Percentiles rank a stretch among this genome's conserved stretches.
Conservation (phyloP, 805 yeast species). For the Candida corydali region DNA sequence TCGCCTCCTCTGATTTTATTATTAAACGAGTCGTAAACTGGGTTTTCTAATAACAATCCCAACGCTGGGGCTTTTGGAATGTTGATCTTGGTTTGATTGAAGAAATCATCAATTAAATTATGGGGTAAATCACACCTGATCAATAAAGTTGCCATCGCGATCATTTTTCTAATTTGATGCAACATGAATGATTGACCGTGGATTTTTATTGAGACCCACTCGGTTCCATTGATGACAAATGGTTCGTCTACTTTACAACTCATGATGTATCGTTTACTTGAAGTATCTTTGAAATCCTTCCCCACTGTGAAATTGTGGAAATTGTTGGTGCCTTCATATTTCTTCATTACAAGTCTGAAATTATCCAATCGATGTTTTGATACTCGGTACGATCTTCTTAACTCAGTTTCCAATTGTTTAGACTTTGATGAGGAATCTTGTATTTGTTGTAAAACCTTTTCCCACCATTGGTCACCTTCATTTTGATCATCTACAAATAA, state of each 20-base stretch:
- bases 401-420: conserved; percentile 59
- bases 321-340: conserved; percentile 84
- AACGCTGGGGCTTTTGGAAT: conserved; percentile 98
- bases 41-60: conserved; percentile 85
- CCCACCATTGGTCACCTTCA: conserved; percentile 80
- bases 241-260: conserved; percentile 78
- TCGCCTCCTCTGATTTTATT: conserved; percentile 68
- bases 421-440: conserved; percentile 34
- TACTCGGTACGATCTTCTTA: conserved; percentile 68
- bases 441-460: conserved; percentile 22
- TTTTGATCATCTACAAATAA: conserved; percentile 49
- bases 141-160: conserved; percentile 85
- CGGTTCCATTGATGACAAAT: conserved; percentile 86
- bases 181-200: conserved; percentile 99
- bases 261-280: conserved; percentile 82
- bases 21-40: conserved; percentile 87
- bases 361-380: conserved; percentile 55
- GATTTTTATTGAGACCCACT: conserved; percentile 93
- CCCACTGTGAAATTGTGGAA: conserved; percentile 87
- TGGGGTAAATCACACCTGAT: conserved; percentile 84
- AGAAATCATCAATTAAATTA: conserved; percentile 72
- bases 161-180: conserved; percentile 97
- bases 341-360: conserved; percentile 64
- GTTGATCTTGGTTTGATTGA: conserved; percentile 68
- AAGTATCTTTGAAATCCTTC: conserved; percentile 77